Conservation (phyloP, 1,284 basidiomycete genomes). For the Malassezia arunalokei region DNA sequence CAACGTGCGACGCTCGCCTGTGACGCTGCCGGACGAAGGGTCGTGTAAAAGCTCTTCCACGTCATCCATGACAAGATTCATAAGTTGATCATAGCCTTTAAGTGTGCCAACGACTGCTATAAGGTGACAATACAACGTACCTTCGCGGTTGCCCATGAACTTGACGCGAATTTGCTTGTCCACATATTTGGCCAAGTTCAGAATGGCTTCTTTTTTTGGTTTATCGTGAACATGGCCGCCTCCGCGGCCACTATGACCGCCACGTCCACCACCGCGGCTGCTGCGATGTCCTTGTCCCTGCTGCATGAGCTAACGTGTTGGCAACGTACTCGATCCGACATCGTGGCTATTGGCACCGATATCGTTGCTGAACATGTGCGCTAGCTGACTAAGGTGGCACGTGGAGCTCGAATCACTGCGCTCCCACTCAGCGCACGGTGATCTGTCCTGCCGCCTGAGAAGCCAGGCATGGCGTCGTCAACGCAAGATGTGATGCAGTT, state of each 20-base stretch:
- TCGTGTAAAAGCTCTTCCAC: conserved; percentile 59
- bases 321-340: conserved; percentile 13
- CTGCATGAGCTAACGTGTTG: not conserved
- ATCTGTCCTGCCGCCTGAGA: not conserved
- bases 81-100: conserved; percentile 90
- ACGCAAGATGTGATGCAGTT: conserved; percentile 8
- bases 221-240: conserved; percentile 52
- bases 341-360: not conserved
- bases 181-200: conserved; percentile 85
- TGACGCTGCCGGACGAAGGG: conserved; percentile 26
- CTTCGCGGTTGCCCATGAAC: conserved; percentile 90
- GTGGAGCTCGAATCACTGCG: not conserved
- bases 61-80: conserved; percentile 87
- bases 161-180: conserved; percentile 87
- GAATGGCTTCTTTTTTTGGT: conserved; percentile 84
- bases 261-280: not conserved
- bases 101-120: conserved; percentile 64
- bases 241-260: not conserved
- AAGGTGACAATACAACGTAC: conserved; percentile 48
- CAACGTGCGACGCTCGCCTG: conserved; percentile 28
- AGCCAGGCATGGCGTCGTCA: conserved; percentile 1
- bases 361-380: not conserved
- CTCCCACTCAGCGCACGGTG: not conserved
- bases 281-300: not conserved
- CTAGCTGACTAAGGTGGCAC: conserved; percentile 3